phyloP scores from a whole-genome alignment of 2,329 filamentous ascomycete species.

The Pseudofabraea citricarpa region DNA sequence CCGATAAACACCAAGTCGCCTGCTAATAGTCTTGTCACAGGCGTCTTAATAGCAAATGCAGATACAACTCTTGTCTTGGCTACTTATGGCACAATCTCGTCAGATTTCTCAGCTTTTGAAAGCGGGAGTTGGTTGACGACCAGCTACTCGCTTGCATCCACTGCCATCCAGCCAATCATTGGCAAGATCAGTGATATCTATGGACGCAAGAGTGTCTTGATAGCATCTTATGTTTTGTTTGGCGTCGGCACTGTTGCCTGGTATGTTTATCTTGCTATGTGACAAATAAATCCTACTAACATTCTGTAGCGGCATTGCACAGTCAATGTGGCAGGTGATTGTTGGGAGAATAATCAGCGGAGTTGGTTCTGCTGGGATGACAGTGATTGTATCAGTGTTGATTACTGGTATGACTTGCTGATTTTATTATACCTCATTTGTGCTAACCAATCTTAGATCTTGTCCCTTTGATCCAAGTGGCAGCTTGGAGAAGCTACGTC shows the following conservation, averaged over 20 bases:
- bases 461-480: conserved; percentile 46
- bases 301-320: conserved; percentile 37
- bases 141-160: conserved; percentile 44
- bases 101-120: conserved; percentile 51
- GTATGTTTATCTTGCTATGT: too few relatives aligned
- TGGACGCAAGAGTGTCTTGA: conserved; percentile 45
- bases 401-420: conserved; percentile 49
- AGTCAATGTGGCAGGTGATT: conserved; percentile 44
- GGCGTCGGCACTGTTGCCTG: conserved; percentile 34
- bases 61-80: conserved; percentile 63
- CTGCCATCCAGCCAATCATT: conserved; percentile 46
- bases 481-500: conserved; percentile 48
- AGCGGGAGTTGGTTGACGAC: conserved; percentile 55
- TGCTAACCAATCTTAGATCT: conserved; percentile 32
- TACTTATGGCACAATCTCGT: conserved; percentile 57
- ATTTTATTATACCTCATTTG: not conserved
- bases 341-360: conserved; percentile 47
- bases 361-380: conserved; percentile 46
- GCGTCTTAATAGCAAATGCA: conserved; percentile 61
- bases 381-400: conserved; percentile 44
- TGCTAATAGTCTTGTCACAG: conserved; percentile 26
- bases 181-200: conserved; percentile 56
- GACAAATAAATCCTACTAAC: too few relatives aligned
- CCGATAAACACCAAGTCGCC: not conserved
- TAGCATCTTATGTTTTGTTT: conserved; percentile 46